phyloP scores from a whole-genome alignment of 305 asterid species.

The Ajuga reptans region DNA sequence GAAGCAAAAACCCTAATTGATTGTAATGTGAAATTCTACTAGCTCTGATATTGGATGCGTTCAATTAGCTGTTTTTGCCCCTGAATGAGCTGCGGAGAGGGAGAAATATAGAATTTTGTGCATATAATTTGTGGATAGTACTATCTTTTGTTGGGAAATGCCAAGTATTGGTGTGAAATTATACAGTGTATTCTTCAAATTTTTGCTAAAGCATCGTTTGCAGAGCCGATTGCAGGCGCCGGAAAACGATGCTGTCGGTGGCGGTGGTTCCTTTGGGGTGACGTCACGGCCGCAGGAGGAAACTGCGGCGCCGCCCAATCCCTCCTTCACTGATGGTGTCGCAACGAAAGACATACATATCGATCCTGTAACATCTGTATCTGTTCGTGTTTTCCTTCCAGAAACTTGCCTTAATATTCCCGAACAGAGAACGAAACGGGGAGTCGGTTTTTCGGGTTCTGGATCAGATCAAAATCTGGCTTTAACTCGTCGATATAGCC shows the following conservation, averaged over 20 bases:
- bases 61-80: conserved; percentile 3
- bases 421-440: conserved; percentile 30
- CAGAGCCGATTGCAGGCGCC: conserved; percentile 68
- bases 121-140: neutral
- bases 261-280: conserved; percentile 58
- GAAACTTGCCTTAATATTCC: conserved; percentile 50
- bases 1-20: conserved; percentile 23
- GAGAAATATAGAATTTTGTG: conserved; percentile 10
- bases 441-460: conserved; percentile 15
- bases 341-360: conserved; percentile 84
- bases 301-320: conserved; percentile 55
- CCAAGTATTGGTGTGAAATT: conserved; percentile 85
- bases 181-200: conserved; percentile 83
- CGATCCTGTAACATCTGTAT: conserved; percentile 57
- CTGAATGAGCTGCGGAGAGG: conserved; percentile 19
- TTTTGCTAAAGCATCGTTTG: conserved; percentile 70
- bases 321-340: conserved; percentile 70
- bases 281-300: conserved; percentile 82
- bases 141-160: conserved; percentile 43
- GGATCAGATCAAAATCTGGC: conserved; percentile 45
- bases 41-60: conserved; percentile 13
- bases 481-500: conserved; percentile 53
- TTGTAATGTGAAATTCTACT: conserved; percentile 22
- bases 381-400: conserved; percentile 72
- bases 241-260: conserved; percentile 29